Evolutionary conservation across 2,329 filamentous ascomycete species (phyloP), one percentile per base, ranked within the genome.

Genomic region (Monosporascus sp.): DNA sequence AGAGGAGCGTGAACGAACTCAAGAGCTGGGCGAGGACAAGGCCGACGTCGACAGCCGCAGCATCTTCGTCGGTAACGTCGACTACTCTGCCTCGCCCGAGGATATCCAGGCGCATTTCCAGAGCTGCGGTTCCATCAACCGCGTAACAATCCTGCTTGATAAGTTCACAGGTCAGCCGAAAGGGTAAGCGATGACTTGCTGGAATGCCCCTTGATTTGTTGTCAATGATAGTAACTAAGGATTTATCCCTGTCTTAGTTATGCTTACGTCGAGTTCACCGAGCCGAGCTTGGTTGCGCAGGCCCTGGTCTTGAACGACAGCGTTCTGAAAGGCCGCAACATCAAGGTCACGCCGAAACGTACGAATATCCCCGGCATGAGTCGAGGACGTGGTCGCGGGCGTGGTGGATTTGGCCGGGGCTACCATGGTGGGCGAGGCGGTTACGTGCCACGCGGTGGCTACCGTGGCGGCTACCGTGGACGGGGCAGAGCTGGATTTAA

Each of bases 131-230:
- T 90, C 89, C 61, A 99, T 99, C 78, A 99, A 99, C 73, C 88
- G 94, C 56, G 94, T 99, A 54, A 99, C 94, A 1, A 99, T 99
- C 61, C 77, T 99, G 62, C 77, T 99, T 62, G 94, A 99, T 76
- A 99, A 99, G 77, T 97, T 97, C 68, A 96, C 92, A 11, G 94
- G 94, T 59, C 92, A 97, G 78, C 94, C 94, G n/a, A 99, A 99
- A 79, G 94, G 94, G 92, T 96, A 78, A 72, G 86, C 65, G 36
- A 47, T 39, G 22, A n/a, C 7, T n/a, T 36, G 8, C 41, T 24
- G 15, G 4, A n/a, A 42, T 38, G 20, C 3, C 3, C 8, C 8
- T 18, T 18, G 15, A 6, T 25, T 18, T 22, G 36, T 31, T 25
- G n/a, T 5, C 14, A 25, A 24, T 8, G 6, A 25, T n/a, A 25